These are phyloP conservation scores for Rhizopus stolonifer DNA, from an alignment of 371 early-diverging fungal species.

Conservation along the genomic window DNA sequence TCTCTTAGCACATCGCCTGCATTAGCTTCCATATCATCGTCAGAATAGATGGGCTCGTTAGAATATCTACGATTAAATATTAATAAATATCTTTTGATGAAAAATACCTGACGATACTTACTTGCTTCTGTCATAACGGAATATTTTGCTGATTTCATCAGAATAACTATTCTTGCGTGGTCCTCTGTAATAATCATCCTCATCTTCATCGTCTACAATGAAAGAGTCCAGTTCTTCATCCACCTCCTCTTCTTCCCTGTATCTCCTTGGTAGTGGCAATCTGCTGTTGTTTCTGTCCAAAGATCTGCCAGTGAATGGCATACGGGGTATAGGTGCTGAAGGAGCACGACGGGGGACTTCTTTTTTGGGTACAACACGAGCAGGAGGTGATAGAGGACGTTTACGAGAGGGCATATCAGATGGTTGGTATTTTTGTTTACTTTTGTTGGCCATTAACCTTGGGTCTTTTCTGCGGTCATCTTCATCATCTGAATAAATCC, in stretches of 20 bases:
- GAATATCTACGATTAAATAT: no score
- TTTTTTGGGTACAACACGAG: slow-evolving; percentile 3
- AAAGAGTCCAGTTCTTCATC: slow-evolving; percentile 36
- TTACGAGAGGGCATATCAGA: slow-evolving; percentile 6
- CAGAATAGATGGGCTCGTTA: slow-evolving; percentile 51
- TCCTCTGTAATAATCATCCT: slow-evolving; percentile 17
- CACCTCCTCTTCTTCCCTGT: slow-evolving; percentile 32
- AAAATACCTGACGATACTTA: slow-evolving; percentile 2
- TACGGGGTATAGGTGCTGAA: slow-evolving; percentile 22
- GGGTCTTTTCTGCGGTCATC: slow-evolving; percentile 12
- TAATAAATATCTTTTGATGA: no score
- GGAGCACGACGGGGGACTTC: slow-evolving; percentile 2
- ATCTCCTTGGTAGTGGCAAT: slow-evolving; percentile 8
- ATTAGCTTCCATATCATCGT: slow-evolving; percentile 65
- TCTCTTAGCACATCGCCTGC: slow-evolving; percentile 57
- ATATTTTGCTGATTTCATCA: slow-evolving; percentile 49
- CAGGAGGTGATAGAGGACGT: slow-evolving; percentile 11
- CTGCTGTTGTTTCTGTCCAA: slow-evolving; percentile 13
- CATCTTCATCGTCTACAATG: slow-evolving; percentile 47
- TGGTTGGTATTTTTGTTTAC: slow-evolving; percentile 13
- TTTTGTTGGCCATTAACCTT: slow-evolving; percentile 13
- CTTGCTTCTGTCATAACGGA: slow-evolving; percentile 42
- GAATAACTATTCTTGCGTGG: slow-evolving; percentile 26
- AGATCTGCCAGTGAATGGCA: slow-evolving; percentile 35
- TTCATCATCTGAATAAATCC: slow-evolving; percentile 40